Evolutionary conservation across 1,139 yeast species (phyloP).

Genomic region (Hemisphaericaspora lyxosophila): DNA sequence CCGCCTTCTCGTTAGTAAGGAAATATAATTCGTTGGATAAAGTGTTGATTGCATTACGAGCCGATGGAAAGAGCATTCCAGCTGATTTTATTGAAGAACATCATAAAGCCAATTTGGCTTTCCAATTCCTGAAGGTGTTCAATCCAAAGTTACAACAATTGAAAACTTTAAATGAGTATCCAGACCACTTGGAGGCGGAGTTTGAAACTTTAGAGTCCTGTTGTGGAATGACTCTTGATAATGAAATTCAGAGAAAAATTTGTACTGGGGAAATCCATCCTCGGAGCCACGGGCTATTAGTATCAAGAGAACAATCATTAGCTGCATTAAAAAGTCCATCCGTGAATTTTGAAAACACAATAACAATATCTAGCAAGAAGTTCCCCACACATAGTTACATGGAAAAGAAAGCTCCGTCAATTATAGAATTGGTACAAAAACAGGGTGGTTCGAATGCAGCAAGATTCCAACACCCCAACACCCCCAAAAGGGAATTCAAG

Average conservation of each 20-base stretch:
- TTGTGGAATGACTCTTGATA: constrained; percentile 59
- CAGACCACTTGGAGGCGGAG: constrained; percentile 33
- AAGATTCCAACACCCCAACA: not conserved
- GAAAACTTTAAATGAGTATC: constrained; percentile 59
- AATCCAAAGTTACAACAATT: constrained; percentile 55
- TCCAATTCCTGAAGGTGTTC: constrained; percentile 83
- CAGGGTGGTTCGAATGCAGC: too few species aligned
- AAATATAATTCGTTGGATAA: constrained; percentile 53
- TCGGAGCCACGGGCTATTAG: constrained; percentile 47
- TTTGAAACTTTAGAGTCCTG: constrained; percentile 50
- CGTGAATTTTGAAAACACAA: constrained; percentile 11
- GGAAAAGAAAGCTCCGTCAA: too few species aligned
- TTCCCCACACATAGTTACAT: too few species aligned
- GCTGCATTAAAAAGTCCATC: constrained; percentile 26
- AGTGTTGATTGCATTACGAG: constrained; percentile 54
- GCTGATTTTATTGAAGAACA: constrained; percentile 59
- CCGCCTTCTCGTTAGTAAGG: constrained; percentile 65
- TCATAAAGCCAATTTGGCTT: constrained; percentile 71
- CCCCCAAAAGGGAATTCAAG: constrained; percentile 8
- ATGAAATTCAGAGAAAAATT: constrained; percentile 50
- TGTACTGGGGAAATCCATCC: constrained; percentile 74
- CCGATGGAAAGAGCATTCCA: constrained; percentile 67
- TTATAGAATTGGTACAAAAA: too few species aligned
- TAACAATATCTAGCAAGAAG: not conserved
- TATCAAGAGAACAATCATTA: constrained; percentile 46